Percentiles rank a stretch among this genome's conserved stretches.
phyloP scores from a whole-genome alignment of 768 basidiomycete genomes.

The Trametopsis cervina region DNA sequence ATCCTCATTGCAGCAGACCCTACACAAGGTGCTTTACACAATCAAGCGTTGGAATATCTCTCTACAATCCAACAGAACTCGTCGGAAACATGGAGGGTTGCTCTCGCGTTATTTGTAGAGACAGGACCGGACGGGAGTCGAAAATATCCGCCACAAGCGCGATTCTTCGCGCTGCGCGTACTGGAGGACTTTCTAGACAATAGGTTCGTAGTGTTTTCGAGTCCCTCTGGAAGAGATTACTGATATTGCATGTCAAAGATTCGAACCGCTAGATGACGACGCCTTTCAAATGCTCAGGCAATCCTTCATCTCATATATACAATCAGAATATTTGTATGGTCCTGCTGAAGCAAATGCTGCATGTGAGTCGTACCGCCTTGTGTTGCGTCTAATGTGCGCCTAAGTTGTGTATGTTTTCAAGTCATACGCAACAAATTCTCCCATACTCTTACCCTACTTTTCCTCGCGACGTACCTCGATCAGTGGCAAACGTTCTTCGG shows the following conservation, averaged over 20 bases:
- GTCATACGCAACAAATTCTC: slow-evolving; percentile 94
- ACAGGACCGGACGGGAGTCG: slow-evolving; percentile 50
- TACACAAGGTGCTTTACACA: slow-evolving; percentile 61
- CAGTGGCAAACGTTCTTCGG: slow-evolving; percentile 85
- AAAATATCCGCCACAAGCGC: slow-evolving; percentile 63
- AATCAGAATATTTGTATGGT: slow-evolving; percentile 83
- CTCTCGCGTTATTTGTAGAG: slow-evolving; percentile 67
- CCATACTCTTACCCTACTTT: slow-evolving; percentile 83
- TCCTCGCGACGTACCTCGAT: slow-evolving; percentile 78
- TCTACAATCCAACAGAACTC: slow-evolving; percentile 71
- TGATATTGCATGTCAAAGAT: slow-evolving; percentile 31
- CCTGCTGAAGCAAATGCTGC: slow-evolving; percentile 73
- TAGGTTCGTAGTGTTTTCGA: slow-evolving; percentile 46
- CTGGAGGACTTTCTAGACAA: slow-evolving; percentile 79
- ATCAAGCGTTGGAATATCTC: slow-evolving; percentile 82
- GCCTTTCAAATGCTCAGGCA: slow-evolving; percentile 68
- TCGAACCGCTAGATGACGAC: slow-evolving; percentile 62
- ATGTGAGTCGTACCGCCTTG: slow-evolving; percentile 47
- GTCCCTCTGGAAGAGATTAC: neutral
- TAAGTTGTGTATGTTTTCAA: slow-evolving; percentile 28
- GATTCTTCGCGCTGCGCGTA: slow-evolving; percentile 77
- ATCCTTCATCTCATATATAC: slow-evolving; percentile 74
- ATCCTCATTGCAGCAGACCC: slow-evolving; percentile 86
- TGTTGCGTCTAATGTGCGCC: neutral
- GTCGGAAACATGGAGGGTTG: slow-evolving; percentile 72